Conservation (phyloP, 2,329 filamentous ascomycete species). For the Balansia obtecta region DNA sequence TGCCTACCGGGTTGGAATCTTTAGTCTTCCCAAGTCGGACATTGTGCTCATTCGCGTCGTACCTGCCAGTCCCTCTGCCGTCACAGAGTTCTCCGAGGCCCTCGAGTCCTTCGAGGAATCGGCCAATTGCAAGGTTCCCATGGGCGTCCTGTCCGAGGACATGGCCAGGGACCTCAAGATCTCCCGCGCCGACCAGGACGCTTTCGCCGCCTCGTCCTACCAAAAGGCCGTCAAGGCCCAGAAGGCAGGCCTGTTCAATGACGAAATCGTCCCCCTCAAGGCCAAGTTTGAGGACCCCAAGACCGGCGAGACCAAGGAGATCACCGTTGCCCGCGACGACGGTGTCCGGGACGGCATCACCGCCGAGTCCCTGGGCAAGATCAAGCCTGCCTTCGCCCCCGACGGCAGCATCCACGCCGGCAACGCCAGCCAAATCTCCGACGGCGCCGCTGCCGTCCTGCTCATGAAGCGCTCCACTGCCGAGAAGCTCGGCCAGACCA, state of each 20-base stretch:
- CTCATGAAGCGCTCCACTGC: constrained; percentile 92
- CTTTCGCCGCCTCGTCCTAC: constrained; percentile 89
- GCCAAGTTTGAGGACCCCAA: constrained; percentile 88
- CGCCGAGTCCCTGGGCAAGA: constrained; percentile 78
- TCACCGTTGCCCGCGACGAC: constrained; percentile 77
- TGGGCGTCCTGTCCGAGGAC: constrained; percentile 85
- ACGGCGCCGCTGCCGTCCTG: constrained; percentile 88
- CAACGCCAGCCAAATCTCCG: constrained; percentile 90
- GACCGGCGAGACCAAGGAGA: constrained; percentile 69
- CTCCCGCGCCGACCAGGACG: constrained; percentile 63
- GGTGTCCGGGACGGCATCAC: constrained; percentile 80
- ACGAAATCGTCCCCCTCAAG: constrained; percentile 79
- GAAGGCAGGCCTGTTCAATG: constrained; percentile 76
- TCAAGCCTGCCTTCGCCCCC: constrained; percentile 79
- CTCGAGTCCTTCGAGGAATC: constrained; percentile 71
- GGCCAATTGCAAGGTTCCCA: constrained; percentile 94
- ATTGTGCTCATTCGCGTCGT: not conserved
- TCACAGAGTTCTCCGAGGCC: constrained; percentile 83
- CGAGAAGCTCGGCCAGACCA: constrained; percentile 72
- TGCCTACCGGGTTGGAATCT: not conserved
- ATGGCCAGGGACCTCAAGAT: constrained; percentile 84
- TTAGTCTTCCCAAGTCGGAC: too few species aligned
- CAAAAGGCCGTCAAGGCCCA: constrained; percentile 82
- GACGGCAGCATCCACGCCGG: constrained; percentile 91
- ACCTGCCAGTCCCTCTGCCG: constrained; percentile 56